A percentile compares a stretch with the other conserved stretches of the same genome.
Conservation (phyloP, 768 basidiomycete species). For the Boletus rex-veris region DNA sequence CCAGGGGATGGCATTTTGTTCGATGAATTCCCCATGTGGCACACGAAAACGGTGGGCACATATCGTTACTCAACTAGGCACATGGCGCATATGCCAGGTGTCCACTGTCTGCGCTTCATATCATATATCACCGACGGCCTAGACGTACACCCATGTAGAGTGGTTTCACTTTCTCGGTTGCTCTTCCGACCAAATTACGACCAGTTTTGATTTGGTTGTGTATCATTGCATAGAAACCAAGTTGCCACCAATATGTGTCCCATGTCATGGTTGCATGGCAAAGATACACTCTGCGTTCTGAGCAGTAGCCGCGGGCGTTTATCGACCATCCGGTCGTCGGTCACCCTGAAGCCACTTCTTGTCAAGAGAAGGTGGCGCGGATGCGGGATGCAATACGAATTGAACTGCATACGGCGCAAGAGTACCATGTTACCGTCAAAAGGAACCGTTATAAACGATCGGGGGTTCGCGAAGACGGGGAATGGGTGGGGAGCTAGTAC, state of each 20-base stretch:
- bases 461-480: neutral
- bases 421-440: neutral
- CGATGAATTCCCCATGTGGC: neutral
- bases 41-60: neutral
- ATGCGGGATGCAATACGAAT: neutral
- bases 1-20: neutral
- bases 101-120: neutral
- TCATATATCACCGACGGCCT: neutral
- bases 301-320: neutral
- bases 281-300: neutral
- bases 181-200: too few species aligned
- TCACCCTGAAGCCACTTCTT: neutral
- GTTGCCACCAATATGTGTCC: neutral
- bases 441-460: neutral
- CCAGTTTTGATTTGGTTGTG: neutral
- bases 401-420: neutral
- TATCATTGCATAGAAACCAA: neutral
- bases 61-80: too few species aligned
- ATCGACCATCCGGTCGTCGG: neutral
- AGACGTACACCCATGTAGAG: neutral
- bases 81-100: too few species aligned
- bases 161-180: too few species aligned
- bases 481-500: neutral
- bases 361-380: neutral
- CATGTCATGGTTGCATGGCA: neutral